phyloP scores from a whole-genome alignment of 805 yeast species.

The Debaryomyces prosopidis region DNA sequence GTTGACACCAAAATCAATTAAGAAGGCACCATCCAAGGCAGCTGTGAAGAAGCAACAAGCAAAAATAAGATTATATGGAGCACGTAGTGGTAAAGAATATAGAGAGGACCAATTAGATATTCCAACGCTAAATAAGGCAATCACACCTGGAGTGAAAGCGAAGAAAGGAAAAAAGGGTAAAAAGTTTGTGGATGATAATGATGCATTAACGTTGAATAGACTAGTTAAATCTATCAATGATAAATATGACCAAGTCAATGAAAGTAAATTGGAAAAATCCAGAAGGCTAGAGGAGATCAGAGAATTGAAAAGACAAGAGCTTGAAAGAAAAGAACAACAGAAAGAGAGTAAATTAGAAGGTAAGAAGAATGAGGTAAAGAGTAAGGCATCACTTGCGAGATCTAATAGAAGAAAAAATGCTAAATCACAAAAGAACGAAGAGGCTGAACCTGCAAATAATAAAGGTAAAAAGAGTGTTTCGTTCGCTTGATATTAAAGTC shows the following conservation, averaged over 20 bases:
- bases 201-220: constrained; percentile 60
- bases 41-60: constrained; percentile 68
- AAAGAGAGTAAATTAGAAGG: constrained; percentile 69
- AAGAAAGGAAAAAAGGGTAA: constrained; percentile 87
- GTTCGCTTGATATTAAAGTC: constrained; percentile 28
- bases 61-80: constrained; percentile 66
- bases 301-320: constrained; percentile 81
- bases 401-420: constrained; percentile 63
- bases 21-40: constrained; percentile 48
- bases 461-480: constrained; percentile 39
- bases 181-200: constrained; percentile 72
- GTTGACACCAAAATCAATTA: constrained; percentile 57
- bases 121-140: constrained; percentile 79
- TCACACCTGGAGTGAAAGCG: constrained; percentile 77
- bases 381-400: constrained; percentile 71
- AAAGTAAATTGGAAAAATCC: constrained; percentile 87
- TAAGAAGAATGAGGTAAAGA: constrained; percentile 75
- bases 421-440: constrained; percentile 28
- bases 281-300: constrained; percentile 87
- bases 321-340: constrained; percentile 77
- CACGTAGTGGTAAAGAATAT: constrained; percentile 55
- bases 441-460: constrained; percentile 14
- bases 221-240: constrained; percentile 82
- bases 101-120: constrained; percentile 77
- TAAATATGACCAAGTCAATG: constrained; percentile 72